Conservation (phyloP, 2,329 filamentous ascomycete species). For the Nannizziopsis barbatae region DNA sequence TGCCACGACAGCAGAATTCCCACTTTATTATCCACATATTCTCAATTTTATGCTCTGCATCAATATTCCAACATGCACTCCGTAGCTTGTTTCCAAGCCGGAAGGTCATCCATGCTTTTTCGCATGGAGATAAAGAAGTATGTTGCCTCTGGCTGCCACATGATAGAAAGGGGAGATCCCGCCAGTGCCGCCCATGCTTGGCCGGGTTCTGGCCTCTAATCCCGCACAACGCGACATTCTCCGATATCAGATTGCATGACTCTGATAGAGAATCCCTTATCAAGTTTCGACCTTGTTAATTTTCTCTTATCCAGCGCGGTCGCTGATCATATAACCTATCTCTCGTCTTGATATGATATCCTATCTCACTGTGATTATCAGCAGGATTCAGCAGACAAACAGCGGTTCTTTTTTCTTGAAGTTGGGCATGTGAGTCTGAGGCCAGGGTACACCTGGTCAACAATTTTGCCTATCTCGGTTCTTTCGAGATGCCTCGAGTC, state of each 20-base stretch:
- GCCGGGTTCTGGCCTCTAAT: neutral
- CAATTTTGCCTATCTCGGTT: constrained; percentile 2
- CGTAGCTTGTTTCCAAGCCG: neutral
- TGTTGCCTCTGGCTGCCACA: constrained; percentile 4
- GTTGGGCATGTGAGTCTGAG: neutral
- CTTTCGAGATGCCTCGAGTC: neutral
- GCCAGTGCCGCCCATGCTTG: neutral
- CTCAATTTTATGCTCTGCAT: neutral
- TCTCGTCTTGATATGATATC: too few species aligned
- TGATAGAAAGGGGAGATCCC: neutral
- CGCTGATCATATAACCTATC: too few species aligned
- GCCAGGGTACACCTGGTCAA: constrained; percentile 7
- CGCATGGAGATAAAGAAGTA: neutral
- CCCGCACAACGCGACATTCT: neutral
- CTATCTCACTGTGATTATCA: too few species aligned
- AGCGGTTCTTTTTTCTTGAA: neutral
- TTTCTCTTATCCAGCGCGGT: too few species aligned
- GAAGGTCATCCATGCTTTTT: neutral
- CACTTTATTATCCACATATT: neutral
- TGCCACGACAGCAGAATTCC: neutral
- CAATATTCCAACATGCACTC: neutral
- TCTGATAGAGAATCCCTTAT: too few species aligned
- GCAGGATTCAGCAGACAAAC: too few species aligned
- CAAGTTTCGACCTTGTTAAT: too few species aligned
- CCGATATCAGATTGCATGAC: neutral